Base-by-base conservation (phyloP, 305 asterid species). In the Andrographis paniculata region DNA sequence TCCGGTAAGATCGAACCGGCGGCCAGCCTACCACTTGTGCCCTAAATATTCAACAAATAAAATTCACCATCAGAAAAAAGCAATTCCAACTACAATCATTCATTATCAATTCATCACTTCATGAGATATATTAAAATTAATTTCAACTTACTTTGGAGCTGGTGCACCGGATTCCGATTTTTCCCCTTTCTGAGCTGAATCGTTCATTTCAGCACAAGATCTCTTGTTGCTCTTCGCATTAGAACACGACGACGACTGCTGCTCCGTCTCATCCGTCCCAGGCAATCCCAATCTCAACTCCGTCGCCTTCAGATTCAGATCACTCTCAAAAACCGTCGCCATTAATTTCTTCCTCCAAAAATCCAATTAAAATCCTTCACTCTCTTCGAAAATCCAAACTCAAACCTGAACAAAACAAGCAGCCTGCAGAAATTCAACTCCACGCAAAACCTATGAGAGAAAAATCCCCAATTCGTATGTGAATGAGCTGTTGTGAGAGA, bases 11-110 rank as follows among this genome's bases (percentile, higher is more conserved):
- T 33, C 83, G 22, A 16, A 82, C 79, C 55, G 94, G 94, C 23
- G 94, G 94, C 94, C 94, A 82, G 0, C 93, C 93, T 13, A 76
- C 77, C 9, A 78, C 83, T 59, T 78, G 93, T 61, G 74, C 67
- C 64, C 82, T 81, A 69, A 30, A 65, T 52, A 43, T n/a, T 3
- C 18, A 49, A 6, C 9, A 35, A 23, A 8, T 33, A 17, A 35
- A 24, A 1, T 35, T 21, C 20, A 3, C 2, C 4, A 33, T 38
- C 9, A 5, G 8, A 33, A 0, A 9, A 5, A 33, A 9, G 4
- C 13, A 33, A 33, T 33, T 33, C 11, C 38, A n/a, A n/a, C n/a
- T n/a, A n/a, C n/a, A n/a, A n/a, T n/a, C n/a, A n/a, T n/a, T n/a
- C n/a, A n/a, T n/a, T n/a, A n/a, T n/a, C n/a, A n/a, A n/a, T n/a